Evolutionary conservation across 192 early-diverging fungal genomes (phyloP).

Genomic region (Gonapodya prolifera): DNA sequence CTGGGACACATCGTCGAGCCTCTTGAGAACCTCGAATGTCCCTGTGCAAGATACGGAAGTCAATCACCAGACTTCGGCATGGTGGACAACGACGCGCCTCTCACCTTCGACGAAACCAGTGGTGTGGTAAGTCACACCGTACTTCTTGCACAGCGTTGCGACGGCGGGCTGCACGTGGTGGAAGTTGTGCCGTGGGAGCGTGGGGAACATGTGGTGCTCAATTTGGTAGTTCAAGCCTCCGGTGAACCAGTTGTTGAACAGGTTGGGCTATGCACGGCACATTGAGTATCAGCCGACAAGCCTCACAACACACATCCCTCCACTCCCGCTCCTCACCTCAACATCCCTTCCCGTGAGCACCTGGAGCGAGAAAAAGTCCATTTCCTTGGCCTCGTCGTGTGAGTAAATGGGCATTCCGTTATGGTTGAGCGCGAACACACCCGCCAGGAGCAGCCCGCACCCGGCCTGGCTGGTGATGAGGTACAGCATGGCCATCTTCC

Average conservation of each 20-base stretch:
- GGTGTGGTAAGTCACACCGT: constrained; percentile 47
- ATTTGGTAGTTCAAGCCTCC: constrained; percentile 77
- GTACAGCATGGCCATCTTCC: constrained; percentile 32
- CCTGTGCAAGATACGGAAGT: no score
- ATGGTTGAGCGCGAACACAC: constrained; percentile 72
- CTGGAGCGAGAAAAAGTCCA: constrained; percentile 65
- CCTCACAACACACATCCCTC: no score
- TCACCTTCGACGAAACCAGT: constrained; percentile 47
- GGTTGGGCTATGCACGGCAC: no score
- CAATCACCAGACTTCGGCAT: no score
- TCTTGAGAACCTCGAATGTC: no score
- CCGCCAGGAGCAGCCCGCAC: constrained; percentile 56
- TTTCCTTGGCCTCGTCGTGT: constrained; percentile 38
- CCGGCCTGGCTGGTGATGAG: constrained; percentile 47
- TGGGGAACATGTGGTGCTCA: constrained; percentile 80
- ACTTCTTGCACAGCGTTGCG: constrained; percentile 50
- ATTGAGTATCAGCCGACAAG: no score
- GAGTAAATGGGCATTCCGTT: constrained; percentile 76
- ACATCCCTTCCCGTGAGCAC: constrained; percentile 72
- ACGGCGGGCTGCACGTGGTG: constrained; percentile 45
- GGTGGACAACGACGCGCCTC: no score
- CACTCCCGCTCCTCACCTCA: constrained; percentile 3
- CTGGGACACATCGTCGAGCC: no score
- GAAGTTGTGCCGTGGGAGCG: constrained; percentile 33
- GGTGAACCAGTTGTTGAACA: constrained; percentile 67